These are phyloP conservation scores for Pythium dissotocum DNA, from an alignment of 352 stramenopile species.

Conservation along the genomic window DNA sequence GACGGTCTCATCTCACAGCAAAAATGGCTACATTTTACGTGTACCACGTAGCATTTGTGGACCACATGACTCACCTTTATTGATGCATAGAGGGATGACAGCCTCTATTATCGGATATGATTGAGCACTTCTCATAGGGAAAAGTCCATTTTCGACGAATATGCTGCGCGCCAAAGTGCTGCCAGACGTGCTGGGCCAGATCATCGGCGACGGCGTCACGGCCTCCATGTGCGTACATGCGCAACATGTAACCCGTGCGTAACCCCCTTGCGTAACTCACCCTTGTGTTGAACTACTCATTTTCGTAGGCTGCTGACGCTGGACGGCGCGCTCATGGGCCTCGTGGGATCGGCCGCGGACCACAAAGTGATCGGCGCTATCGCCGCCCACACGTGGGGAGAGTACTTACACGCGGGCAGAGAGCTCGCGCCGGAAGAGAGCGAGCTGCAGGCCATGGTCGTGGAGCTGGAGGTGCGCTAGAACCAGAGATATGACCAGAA, in stretches of 20 bases:
- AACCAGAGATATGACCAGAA: neutral
- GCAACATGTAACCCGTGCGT: neutral
- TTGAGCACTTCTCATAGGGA: neutral
- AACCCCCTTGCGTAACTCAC: neutral
- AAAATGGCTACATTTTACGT: slow-evolving; percentile 24
- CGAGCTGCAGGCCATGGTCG: slow-evolving; percentile 61
- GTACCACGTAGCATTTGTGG: neutral
- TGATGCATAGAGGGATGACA: neutral
- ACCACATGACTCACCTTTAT: neutral
- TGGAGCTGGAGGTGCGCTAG: slow-evolving; percentile 68
- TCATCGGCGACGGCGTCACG: slow-evolving; percentile 71
- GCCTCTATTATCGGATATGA: neutral
- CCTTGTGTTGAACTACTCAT: neutral
- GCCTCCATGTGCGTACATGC: slow-evolving; percentile 64
- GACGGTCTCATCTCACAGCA: neutral
- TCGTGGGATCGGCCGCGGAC: slow-evolving; percentile 66
- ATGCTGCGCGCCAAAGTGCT: slow-evolving; percentile 84
- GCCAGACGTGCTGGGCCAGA: slow-evolving; percentile 76
- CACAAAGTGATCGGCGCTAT: slow-evolving; percentile 88
- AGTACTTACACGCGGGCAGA: slow-evolving; percentile 76
- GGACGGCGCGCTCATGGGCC: slow-evolving; percentile 81
- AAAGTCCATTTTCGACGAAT: neutral
- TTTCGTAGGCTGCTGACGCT: slow-evolving; percentile 73
- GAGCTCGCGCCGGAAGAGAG: slow-evolving; percentile 54
- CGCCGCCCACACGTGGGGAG: slow-evolving; percentile 80